A percentile compares a stretch with the other conserved stretches of the same genome.
Evolutionary conservation across 805 yeast genomes (phyloP).

Genomic region (Lipomyces orientalis): DNA sequence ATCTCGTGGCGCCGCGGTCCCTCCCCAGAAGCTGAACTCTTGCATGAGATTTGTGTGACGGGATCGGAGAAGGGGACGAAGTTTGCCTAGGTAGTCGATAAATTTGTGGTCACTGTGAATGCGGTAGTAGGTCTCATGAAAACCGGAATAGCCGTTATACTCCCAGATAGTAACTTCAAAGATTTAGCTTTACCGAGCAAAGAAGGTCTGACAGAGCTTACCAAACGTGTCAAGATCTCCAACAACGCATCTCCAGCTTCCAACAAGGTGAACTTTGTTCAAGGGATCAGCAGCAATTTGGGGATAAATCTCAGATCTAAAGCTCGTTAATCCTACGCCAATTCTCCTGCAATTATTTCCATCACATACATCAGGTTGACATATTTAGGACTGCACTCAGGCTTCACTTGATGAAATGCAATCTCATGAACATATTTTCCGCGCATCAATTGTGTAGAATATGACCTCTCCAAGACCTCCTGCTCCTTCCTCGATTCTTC

Average conservation of each 20-base stretch:
- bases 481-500: constrained; percentile 46
- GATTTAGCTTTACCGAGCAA: background rate
- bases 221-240: constrained; percentile 51
- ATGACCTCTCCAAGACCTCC: constrained; percentile 41
- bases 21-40: constrained; percentile 54
- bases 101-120: constrained; percentile 45
- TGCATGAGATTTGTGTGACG: constrained; percentile 49
- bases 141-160: constrained; percentile 51
- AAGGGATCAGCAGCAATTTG: constrained; percentile 44
- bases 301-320: constrained; percentile 43
- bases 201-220: background rate
- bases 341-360: background rate
- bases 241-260: constrained; percentile 51
- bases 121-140: constrained; percentile 47
- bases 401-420: constrained; percentile 47
- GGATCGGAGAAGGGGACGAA: constrained; percentile 46
- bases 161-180: constrained; percentile 49
- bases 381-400: constrained; percentile 47
- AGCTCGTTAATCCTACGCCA: background rate
- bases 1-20: constrained; percentile 50
- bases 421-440: constrained; percentile 53
- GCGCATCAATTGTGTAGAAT: constrained; percentile 43
- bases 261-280: constrained; percentile 48
- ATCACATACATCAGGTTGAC: constrained; percentile 43
- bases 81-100: constrained; percentile 41